Conservation (phyloP, 176 grass and related monocot genomes). For the Miscanthus lutarioriparius region DNA sequence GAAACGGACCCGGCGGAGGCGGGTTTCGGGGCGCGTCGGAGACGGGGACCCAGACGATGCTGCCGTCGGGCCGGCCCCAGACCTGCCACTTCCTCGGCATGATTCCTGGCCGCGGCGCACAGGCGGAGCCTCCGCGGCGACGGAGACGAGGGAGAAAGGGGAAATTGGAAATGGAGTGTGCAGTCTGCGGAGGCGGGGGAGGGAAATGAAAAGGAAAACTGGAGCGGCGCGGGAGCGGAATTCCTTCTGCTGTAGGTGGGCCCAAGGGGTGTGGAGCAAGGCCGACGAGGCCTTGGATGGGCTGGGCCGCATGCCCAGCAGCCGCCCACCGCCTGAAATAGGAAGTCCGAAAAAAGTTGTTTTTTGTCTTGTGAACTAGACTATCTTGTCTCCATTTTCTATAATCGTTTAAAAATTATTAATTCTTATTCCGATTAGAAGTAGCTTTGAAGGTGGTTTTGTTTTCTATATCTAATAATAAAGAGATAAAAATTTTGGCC, state of each 20-base stretch:
- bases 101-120: background rate
- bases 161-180: background rate
- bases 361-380: no score
- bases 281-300: background rate
- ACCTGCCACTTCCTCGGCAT: constrained; percentile 45
- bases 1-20: background rate
- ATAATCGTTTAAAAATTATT: no score
- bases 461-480: no score
- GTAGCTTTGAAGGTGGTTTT: no score
- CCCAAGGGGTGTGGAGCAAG: background rate
- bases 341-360: background rate
- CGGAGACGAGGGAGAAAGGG: background rate
- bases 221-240: constrained; percentile 13
- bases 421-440: no score
- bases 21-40: background rate
- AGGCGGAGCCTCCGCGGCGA: background rate
- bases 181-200: background rate
- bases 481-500: no score
- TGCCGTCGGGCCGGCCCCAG: constrained; percentile 36
- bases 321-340: background rate
- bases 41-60: constrained; percentile 42
- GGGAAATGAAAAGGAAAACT: background rate
- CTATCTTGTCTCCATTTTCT: no score
- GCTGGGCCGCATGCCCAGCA: background rate
- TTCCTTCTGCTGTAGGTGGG: background rate